Conservation (phyloP, 2,329 filamentous ascomycete species). For the Stagonosporopsis tanaceti region DNA sequence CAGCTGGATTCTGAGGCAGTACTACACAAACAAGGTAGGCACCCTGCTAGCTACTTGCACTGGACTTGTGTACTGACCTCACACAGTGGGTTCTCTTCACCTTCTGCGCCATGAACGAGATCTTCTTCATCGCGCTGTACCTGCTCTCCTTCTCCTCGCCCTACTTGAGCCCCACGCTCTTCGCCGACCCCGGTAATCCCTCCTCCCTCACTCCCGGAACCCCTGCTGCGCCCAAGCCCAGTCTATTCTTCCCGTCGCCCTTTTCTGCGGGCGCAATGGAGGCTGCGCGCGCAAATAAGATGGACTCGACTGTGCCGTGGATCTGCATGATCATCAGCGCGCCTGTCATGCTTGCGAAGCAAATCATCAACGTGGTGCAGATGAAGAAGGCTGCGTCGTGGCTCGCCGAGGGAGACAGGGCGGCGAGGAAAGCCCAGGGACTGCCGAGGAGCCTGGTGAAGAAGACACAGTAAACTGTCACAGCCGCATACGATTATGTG, state of each 20-base stretch:
- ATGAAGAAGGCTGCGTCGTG: constrained; percentile 91
- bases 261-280: constrained; percentile 94
- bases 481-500: background rate
- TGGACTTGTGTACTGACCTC: constrained; percentile 22
- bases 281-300: constrained; percentile 88
- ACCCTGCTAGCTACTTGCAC: background rate
- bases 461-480: constrained; percentile 33
- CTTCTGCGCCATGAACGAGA: constrained; percentile 88
- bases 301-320: constrained; percentile 71
- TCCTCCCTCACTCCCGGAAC: constrained; percentile 65
- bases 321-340: constrained; percentile 80
- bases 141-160: constrained; percentile 96
- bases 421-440: constrained; percentile 61
- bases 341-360: constrained; percentile 90
- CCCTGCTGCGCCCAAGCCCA: constrained; percentile 72
- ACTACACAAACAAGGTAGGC: constrained; percentile 95
- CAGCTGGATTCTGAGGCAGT: constrained; percentile 90
- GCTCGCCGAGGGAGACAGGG: constrained; percentile 89
- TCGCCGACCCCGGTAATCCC: constrained; percentile 66
- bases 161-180: constrained; percentile 83
- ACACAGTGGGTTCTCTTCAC: constrained; percentile 85
- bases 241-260: constrained; percentile 83
- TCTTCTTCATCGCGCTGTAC: constrained; percentile 98
- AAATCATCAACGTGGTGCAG: constrained; percentile 93
- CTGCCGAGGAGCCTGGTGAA: constrained; percentile 47